Conservation (phyloP, 139 green algal species). For the Coelastrella sp. region DNA sequence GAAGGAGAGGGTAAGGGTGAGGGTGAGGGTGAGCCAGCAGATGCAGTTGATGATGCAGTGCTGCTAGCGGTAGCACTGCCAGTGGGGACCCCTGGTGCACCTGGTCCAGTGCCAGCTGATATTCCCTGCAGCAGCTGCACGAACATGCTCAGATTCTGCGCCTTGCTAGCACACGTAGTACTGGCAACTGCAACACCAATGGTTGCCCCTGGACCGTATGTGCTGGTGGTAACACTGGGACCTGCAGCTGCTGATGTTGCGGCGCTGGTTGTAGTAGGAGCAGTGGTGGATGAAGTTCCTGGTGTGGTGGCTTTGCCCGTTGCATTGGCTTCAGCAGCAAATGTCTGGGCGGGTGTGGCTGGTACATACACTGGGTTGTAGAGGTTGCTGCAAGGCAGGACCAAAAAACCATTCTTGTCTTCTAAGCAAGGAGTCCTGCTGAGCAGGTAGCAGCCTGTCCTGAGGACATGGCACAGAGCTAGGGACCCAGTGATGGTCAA, state of each 20-base stretch:
- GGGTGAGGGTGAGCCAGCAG: too few relatives aligned
- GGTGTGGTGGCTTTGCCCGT: not conserved
- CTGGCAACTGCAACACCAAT: conserved; percentile 3
- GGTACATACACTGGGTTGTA: conserved; percentile 18
- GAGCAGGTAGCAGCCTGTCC: not conserved
- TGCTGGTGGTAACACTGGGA: not conserved
- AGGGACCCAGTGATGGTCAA: not conserved
- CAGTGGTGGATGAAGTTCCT: too few relatives aligned
- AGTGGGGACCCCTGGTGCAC: too few relatives aligned
- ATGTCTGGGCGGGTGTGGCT: not conserved
- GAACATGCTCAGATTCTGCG: conserved; percentile 12
- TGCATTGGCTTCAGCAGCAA: not conserved
- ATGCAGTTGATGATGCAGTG: too few relatives aligned
- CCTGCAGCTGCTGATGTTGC: not conserved
- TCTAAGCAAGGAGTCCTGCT: not conserved
- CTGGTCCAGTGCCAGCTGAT: not conserved
- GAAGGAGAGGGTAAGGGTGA: too few relatives aligned
- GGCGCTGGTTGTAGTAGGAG: not conserved
- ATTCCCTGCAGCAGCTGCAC: not conserved
- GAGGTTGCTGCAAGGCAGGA: not conserved
- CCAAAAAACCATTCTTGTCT: not conserved
- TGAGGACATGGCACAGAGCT: not conserved
- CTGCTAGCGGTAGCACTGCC: too few relatives aligned
- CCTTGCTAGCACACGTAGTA: conserved; percentile 1
- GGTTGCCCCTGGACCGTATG: not conserved